phyloP scores from a whole-genome alignment of 2,329 filamentous ascomycete genomes.

The Hypomyces perniciosus region DNA sequence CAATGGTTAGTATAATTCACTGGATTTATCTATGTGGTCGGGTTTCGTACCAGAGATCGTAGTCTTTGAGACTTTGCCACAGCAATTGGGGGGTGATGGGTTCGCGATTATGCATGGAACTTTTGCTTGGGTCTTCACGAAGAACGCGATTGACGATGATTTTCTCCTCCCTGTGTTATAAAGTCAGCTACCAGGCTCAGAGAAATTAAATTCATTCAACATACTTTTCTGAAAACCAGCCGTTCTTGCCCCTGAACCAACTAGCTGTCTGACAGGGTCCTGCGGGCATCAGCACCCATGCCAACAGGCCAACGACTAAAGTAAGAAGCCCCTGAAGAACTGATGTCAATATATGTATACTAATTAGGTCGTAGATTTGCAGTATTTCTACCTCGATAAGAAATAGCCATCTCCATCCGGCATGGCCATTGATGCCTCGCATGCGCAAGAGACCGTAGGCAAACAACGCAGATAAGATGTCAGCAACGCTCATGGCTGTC shows the following conservation, averaged over 20 bases:
- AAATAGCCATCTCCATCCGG: conserved; percentile 35
- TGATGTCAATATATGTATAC: not conserved
- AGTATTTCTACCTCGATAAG: conserved; percentile 7
- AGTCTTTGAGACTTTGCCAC: conserved; percentile 49
- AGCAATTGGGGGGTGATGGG: conserved; percentile 39
- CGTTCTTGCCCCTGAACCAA: conserved; percentile 47
- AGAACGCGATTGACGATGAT: conserved; percentile 52
- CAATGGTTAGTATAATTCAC: not conserved
- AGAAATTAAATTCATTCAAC: not conserved
- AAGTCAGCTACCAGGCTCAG: not conserved
- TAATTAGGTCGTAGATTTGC: not conserved
- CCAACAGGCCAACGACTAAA: conserved; percentile 18
- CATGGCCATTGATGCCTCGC: conserved; percentile 31
- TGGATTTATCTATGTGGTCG: not conserved
- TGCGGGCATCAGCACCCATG: conserved; percentile 21
- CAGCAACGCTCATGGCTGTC: conserved; percentile 55
- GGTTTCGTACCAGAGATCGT: conserved; percentile 47
- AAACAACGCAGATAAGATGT: conserved; percentile 47
- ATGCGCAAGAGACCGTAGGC: conserved; percentile 35
- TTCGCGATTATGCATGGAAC: conserved; percentile 52
- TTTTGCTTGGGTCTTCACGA: conserved; percentile 53
- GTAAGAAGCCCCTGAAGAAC: conserved; percentile 23
- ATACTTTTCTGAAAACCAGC: conserved; percentile 28
- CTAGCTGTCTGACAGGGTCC: conserved; percentile 40
- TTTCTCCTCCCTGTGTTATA: conserved; percentile 34